Base-by-base conservation (phyloP, 1,139 yeast genomes). In the Sugiyamaella xylanicola region DNA sequence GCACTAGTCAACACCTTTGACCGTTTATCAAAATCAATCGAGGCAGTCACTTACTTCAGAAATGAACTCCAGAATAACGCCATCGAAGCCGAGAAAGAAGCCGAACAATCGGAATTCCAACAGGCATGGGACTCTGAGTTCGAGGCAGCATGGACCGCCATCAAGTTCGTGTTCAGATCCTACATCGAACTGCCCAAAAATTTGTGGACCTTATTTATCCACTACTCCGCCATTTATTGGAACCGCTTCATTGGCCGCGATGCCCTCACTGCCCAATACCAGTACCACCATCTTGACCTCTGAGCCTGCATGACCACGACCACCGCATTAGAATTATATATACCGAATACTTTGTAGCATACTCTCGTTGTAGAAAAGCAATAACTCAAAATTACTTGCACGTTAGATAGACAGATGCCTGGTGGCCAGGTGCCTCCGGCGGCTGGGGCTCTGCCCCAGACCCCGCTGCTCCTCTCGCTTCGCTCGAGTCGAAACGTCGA, bases 1-100 rank as follows among this genome's bases (percentile, higher is more conserved):
- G 96, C 97, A 1, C 79, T 93, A 63, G 75, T 93, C 65, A 93
- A 93, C 73, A 93, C 98, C 0, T 90, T 90, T 72, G 97, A 92
- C 67, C 82, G 98, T 64, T 77, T 93, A 59, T 87, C 97, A 11
- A 90, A 89, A 73, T 87, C 97, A 37, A 77, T 93, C 42, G 82
- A 79, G 59, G 84, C 95, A 32, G 85, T 92, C 51, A 82, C 82
- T 60, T 81, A 82, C 61, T 93, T 92, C 75, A 85, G 87, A 67
- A 64, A 65, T 29, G 70, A 84, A 22, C 45, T 55, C 11, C 60
- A 60, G 17, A 59, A 63, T 17, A 32, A 36, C 21, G 16, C 19
- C 3, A 60, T 56, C 16, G 61, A 61, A 48, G 50, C 53, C 42
- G 49, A 35, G 5, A 9, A 40, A 4, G 21, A 19, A 5, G 41